These are phyloP conservation scores for Colletotrichum nymphaeae DNA, from an alignment of 2,329 filamentous ascomycete species.

Conservation along the genomic window DNA sequence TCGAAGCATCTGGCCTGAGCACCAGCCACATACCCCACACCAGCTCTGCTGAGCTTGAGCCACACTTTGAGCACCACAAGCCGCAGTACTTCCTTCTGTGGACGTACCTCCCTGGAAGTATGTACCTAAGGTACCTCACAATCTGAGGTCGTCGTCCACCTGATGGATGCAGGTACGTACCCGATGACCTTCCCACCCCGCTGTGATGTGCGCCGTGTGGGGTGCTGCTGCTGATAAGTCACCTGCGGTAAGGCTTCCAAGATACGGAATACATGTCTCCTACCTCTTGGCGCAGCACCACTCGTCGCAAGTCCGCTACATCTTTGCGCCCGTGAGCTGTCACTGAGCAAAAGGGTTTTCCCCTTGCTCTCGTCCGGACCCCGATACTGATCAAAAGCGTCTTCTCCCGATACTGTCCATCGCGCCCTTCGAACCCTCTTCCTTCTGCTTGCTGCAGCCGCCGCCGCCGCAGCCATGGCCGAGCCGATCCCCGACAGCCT, in stretches of 20 bases:
- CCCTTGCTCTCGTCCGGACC: not conserved
- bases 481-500: conserved; percentile 77
- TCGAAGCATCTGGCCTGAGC: conserved; percentile 1
- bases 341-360: not conserved
- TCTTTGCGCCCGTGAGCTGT: conserved; percentile 27
- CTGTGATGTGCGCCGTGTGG: conserved; percentile 27
- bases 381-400: not conserved
- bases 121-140: no score
- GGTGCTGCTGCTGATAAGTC: not conserved
- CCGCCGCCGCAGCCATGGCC: conserved; percentile 68
- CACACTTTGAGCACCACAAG: not conserved
- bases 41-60: conserved; percentile 36
- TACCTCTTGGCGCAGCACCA: conserved; percentile 16
- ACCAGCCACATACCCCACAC: conserved; percentile 34
- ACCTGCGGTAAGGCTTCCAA: conserved; percentile 10
- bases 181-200: conserved; percentile 2
- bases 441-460: not conserved
- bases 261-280: conserved; percentile 23
- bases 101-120: not conserved
- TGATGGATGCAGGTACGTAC: not conserved
- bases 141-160: no score
- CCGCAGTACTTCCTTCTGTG: not conserved
- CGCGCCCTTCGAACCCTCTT: not conserved
- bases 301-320: conserved; percentile 20
- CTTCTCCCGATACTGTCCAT: not conserved